These are phyloP conservation scores for Entomortierella lignicola DNA, from an alignment of 192 early-diverging fungal species.

Conservation along the genomic window DNA sequence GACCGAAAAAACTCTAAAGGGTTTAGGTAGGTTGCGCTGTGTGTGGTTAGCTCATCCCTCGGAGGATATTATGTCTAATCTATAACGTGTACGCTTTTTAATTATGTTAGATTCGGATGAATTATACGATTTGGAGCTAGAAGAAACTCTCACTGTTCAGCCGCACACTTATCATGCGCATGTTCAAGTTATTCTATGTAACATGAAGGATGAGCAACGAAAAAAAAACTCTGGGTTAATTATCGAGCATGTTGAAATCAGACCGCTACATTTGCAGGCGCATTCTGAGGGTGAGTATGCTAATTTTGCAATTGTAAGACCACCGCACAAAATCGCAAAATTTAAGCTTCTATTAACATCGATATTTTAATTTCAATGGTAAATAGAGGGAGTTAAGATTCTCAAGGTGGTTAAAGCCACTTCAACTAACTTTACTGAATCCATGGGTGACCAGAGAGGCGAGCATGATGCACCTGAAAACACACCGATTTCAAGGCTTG, in stretches of 20 bases:
- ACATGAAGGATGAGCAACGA: constrained; percentile 14
- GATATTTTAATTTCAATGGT: too few relatives aligned
- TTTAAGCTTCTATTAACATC: background rate
- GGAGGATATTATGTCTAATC: too few relatives aligned
- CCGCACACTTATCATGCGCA: constrained; percentile 17
- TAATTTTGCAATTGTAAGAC: too few relatives aligned
- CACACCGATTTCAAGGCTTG: constrained; percentile 16
- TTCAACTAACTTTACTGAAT: too few relatives aligned
- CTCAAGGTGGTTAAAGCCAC: too few relatives aligned
- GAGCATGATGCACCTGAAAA: too few relatives aligned
- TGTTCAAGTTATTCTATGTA: constrained; percentile 20
- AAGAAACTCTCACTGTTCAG: constrained; percentile 30
- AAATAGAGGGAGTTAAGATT: too few relatives aligned
- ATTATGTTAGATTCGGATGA: background rate
- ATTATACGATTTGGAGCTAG: constrained; percentile 28
- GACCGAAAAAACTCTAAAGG: background rate
- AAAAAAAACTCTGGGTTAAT: constrained; percentile 17
- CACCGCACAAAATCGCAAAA: too few relatives aligned
- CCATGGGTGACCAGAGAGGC: too few relatives aligned
- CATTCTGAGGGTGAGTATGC: background rate
- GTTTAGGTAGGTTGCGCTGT: too few relatives aligned
- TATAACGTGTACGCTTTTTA: background rate
- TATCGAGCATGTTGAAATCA: constrained; percentile 38
- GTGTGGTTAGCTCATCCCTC: too few relatives aligned
- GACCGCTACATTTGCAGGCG: background rate